Evolutionary conservation across 495 filamentous ascomycete species (phyloP), one percentile per base, ranked within the genome.

Genomic region (Aspergillus ellipticus): DNA sequence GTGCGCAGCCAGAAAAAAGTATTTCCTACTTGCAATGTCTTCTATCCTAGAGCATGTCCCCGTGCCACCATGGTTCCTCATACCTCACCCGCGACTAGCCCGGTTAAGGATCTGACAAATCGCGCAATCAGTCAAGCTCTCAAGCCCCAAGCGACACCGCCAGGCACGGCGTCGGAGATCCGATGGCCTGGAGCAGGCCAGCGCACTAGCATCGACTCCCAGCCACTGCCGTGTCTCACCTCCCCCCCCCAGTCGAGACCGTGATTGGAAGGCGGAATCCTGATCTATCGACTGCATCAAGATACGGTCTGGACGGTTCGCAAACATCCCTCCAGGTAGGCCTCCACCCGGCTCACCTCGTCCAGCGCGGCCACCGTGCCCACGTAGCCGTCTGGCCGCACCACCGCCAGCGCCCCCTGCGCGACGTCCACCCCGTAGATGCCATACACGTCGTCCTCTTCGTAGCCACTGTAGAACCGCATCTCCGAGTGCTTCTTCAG

Each of bases 351-450:
- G 8, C 61, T 55, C 11, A 81, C 72, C 67, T 84, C 83, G 24
- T 79, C 76, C 54, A 88, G 54, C 11, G 76, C 78, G 0, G 81
- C 81, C 31, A 87, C 67, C 64, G 73, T 77, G 2, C 81, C 80
- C 39, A 89, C 76, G 69, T 89, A 85, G 55, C 84, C 81, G 74
- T 90, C 88, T 0, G 87, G 88, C 20, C 86, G 64, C 0, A 79
- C 54, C 22, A 86, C 74, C 6, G 88, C 84, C 7, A 87, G 62
- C 49, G 82, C 85, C 0, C 88, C 88, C 17, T 65, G 68, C 42
- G 79, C 73, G 22, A 60, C 64, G 63, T 88, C 75, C 9, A 91
- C 79, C 0, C 85, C 89, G 50, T 82, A 87, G 3, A 74, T 79
- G 19, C 73, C 70, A 63, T 90, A 89, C 0, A 85, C 85, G 53